Evolutionary conservation across 208 protist genomes (phyloP).

Genomic region (Leptomonas pyrrhocoris): DNA sequence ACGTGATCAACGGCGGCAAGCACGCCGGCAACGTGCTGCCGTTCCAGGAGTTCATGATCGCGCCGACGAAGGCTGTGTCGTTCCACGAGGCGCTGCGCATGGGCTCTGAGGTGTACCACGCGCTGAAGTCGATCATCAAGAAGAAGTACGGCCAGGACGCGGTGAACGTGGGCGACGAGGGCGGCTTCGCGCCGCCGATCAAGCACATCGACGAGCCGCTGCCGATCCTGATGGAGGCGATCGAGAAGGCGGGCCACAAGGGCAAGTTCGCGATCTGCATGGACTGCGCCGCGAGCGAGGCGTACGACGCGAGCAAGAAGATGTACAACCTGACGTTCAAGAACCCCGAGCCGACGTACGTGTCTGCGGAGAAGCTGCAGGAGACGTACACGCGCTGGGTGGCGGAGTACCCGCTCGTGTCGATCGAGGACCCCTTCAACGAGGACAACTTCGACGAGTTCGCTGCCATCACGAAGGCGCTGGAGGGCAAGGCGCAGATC

Average conservation of each 20-base stretch:
- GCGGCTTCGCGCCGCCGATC: constrained; percentile 98
- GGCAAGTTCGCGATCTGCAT: constrained; percentile 98
- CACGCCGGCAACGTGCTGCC: constrained; percentile 97
- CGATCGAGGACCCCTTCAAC: constrained; percentile 99
- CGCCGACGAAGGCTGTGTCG: constrained; percentile 92
- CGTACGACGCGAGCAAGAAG: constrained; percentile 93
- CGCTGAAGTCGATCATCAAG: constrained; percentile 97
- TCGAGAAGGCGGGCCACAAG: constrained; percentile 95
- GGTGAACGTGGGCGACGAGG: constrained; percentile 98
- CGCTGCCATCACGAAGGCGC: constrained; percentile 70
- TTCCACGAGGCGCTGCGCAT: constrained; percentile 97
- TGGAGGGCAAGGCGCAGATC: constrained; percentile 91
- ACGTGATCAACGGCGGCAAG: constrained; percentile 99
- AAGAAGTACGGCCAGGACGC: constrained; percentile 96
- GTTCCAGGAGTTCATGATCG: constrained; percentile 99
- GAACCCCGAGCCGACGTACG: constrained; percentile 73
- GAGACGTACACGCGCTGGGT: constrained; percentile 94
- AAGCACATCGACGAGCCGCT: constrained; percentile 96
- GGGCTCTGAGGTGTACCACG: constrained; percentile 98
- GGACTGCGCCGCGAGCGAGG: constrained; percentile 99
- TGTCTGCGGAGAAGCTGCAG: constrained; percentile 81
- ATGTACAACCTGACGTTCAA: constrained; percentile 99
- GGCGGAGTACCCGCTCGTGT: constrained; percentile 96
- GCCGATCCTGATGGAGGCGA: constrained; percentile 95
- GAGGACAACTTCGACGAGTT: constrained; percentile 98